Evolutionary conservation across 371 early-diverging fungal species (phyloP).

Genomic region (Actinomortierella ambigua): DNA sequence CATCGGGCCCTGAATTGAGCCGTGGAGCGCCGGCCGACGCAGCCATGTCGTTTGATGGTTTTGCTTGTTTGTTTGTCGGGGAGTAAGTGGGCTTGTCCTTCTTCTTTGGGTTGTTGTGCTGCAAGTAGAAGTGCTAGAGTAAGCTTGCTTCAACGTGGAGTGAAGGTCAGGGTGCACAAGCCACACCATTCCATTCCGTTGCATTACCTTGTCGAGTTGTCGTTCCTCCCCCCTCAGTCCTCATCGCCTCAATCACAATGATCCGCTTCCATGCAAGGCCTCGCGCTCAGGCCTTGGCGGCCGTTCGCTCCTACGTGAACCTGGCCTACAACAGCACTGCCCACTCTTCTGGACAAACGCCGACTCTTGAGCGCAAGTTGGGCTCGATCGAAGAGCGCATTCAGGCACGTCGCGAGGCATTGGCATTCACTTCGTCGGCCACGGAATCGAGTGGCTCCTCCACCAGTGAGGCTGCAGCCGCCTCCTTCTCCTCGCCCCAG

Average conservation of each 20-base stretch:
- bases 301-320: conserved; percentile 36
- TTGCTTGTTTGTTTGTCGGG: not conserved
- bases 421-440: conserved; percentile 6
- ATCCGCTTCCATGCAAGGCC: not conserved
- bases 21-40: too few relatives aligned
- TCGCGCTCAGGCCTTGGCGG: too few relatives aligned
- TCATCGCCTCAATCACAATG: conserved; percentile 14
- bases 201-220: not conserved
- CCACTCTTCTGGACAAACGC: conserved; percentile 28
- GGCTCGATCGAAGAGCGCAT: conserved; percentile 46
- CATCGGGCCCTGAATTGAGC: too few relatives aligned
- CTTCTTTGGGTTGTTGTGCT: not conserved
- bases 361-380: conserved; percentile 42
- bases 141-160: too few relatives aligned
- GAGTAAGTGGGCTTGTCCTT: not conserved
- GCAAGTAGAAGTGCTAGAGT: not conserved
- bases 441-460: conserved; percentile 2
- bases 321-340: conserved; percentile 37
- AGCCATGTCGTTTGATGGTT: not conserved
- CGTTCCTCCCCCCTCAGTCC: not conserved
- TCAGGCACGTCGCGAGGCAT: conserved; percentile 43
- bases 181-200: not conserved
- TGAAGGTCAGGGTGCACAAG: not conserved
- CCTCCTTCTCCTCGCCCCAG: too few relatives aligned
- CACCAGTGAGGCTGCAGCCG: conserved; percentile 4